Evolutionary conservation across 2,329 filamentous ascomycete genomes (phyloP).

Genomic region (Aspergillus niger): DNA sequence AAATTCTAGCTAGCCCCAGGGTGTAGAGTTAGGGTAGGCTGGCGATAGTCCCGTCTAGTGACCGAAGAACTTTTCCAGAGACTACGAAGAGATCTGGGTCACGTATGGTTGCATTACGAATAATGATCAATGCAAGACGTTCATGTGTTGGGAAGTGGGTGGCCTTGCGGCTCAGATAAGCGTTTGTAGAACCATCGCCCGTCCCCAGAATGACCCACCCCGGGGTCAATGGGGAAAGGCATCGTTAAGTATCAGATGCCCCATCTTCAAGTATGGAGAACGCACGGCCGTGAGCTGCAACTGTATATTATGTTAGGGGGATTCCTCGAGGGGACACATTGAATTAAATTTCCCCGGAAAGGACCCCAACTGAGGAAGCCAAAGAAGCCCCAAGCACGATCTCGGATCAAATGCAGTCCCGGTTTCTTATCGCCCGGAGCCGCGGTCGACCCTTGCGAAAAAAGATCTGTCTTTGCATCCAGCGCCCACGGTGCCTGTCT

Average conservation of each 20-base stretch:
- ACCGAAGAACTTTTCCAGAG: neutral
- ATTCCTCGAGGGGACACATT: too few relatives aligned
- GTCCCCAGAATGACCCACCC: conserved; percentile 2
- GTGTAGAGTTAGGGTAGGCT: neutral
- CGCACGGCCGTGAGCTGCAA: too few relatives aligned
- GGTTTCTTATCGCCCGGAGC: conserved; percentile 27
- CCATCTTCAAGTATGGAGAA: too few relatives aligned
- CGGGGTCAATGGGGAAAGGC: neutral
- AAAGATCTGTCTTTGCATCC: conserved; percentile 16
- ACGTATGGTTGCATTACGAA: neutral
- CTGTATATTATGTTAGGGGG: too few relatives aligned
- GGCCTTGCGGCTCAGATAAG: neutral
- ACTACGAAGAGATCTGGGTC: neutral
- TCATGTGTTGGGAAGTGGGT: neutral
- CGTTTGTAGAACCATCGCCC: neutral
- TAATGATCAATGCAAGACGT: neutral
- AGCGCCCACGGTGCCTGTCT: neutral
- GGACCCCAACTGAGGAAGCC: too few relatives aligned
- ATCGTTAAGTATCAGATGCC: too few relatives aligned
- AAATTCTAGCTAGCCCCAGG: neutral
- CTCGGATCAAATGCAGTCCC: conserved; percentile 28
- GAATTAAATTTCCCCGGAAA: too few relatives aligned
- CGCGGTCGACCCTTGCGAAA: conserved; percentile 20
- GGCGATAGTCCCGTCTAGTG: neutral
- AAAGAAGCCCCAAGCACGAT: neutral